Evolutionary conservation across 208 protist genomes (phyloP).

Genomic region (Leishmania braziliensis): DNA sequence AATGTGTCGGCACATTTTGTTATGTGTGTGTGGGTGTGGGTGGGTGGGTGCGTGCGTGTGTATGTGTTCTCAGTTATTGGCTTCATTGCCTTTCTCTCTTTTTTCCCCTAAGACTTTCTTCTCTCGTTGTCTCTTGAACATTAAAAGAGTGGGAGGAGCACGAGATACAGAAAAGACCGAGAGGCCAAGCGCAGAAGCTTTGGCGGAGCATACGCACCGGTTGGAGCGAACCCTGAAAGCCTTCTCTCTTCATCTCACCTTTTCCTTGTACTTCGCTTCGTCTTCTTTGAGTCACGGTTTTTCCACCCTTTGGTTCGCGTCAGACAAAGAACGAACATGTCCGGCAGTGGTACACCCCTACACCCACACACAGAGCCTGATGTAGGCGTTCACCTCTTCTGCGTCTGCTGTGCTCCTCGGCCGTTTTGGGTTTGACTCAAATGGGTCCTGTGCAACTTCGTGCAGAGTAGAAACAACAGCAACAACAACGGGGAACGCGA

Average conservation of each 20-base stretch:
- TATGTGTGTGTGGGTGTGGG: background rate
- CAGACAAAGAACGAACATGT: background rate
- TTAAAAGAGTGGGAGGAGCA: background rate
- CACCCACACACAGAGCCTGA: conserved; percentile 9
- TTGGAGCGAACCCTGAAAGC: background rate
- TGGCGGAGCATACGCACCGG: background rate
- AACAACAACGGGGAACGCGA: no score
- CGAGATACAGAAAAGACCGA: background rate
- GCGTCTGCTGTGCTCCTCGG: background rate
- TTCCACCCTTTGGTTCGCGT: background rate
- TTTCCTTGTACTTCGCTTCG: background rate
- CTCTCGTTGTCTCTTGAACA: background rate
- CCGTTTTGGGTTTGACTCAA: background rate
- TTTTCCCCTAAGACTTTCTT: background rate
- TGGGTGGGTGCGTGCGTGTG: background rate
- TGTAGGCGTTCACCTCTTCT: background rate
- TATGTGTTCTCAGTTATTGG: background rate
- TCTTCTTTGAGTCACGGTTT: background rate
- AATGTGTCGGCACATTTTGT: background rate
- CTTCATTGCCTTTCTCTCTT: background rate
- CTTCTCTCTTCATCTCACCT: background rate
- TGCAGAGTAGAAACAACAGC: background rate
- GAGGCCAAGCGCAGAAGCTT: background rate
- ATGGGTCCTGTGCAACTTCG: background rate
- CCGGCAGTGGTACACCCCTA: background rate